Conservation (phyloP, 306 rosid genomes). For the Pterocarpus macrocarpus region DNA sequence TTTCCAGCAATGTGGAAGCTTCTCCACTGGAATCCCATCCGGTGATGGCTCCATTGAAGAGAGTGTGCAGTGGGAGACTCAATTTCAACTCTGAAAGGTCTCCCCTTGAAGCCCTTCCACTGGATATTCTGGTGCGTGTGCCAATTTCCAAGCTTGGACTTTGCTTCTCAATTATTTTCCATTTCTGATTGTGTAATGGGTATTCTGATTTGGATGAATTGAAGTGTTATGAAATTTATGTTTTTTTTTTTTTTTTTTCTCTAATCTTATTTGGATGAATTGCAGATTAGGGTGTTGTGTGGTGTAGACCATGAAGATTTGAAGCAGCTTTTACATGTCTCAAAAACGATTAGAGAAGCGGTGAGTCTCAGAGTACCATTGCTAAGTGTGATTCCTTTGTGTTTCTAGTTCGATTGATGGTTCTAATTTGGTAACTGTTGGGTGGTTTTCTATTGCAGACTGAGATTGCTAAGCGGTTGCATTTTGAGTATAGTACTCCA, state of each 20-base stretch:
- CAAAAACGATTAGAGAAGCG: constrained; percentile 73
- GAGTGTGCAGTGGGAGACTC: constrained; percentile 50
- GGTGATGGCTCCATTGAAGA: constrained; percentile 58
- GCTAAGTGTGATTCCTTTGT: not conserved
- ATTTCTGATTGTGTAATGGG: not conserved
- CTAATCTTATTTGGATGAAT: not conserved
- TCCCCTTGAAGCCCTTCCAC: constrained; percentile 73
- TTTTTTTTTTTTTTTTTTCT: not conserved
- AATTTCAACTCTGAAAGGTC: constrained; percentile 48
- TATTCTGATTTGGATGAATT: constrained; percentile 2
- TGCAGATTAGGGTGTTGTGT: constrained; percentile 73
- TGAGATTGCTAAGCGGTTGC: constrained; percentile 63
- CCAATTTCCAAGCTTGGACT: not conserved
- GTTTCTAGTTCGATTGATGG: constrained; percentile 12
- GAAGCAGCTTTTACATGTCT: constrained; percentile 68
- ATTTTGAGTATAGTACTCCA: constrained; percentile 85
- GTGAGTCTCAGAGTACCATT: constrained; percentile 53
- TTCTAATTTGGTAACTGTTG: constrained; percentile 28
- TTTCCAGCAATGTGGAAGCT: constrained; percentile 47
- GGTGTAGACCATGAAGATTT: constrained; percentile 86
- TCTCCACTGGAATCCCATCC: constrained; percentile 37
- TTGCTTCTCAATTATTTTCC: not conserved
- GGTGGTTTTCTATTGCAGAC: constrained; percentile 58
- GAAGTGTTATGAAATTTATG: constrained; percentile 40
- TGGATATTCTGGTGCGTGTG: constrained; percentile 76